Percentiles rank a stretch among this genome's conserved stretches.
Conservation (phyloP, 495 filamentous ascomycete genomes). For the Neurospora sp. region DNA sequence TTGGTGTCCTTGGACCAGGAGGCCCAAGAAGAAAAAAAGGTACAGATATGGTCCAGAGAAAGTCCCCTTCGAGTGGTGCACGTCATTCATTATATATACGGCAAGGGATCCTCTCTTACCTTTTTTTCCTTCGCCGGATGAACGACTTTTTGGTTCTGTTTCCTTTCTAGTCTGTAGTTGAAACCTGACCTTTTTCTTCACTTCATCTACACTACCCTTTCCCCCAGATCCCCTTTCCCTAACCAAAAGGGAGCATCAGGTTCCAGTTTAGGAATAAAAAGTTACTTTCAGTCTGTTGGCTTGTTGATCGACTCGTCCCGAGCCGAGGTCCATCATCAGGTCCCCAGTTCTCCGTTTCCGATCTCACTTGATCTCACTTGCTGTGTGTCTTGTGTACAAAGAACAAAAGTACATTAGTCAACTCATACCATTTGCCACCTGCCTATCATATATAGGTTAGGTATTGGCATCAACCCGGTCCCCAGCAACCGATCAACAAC, state of each 20-base stretch:
- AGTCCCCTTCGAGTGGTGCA: neutral
- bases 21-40: neutral
- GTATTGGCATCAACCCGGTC: neutral
- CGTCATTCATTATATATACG: neutral
- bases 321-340: neutral
- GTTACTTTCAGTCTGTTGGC: neutral
- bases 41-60: neutral
- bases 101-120: neutral
- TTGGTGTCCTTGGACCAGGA: neutral
- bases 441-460: neutral
- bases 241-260: neutral
- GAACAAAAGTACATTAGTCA: neutral
- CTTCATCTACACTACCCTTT: neutral
- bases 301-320: conserved; percentile 3
- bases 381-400: neutral
- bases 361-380: neutral
- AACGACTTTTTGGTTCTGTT: neutral
- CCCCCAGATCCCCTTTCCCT: neutral
- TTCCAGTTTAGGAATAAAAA: neutral
- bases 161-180: neutral
- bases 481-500: neutral
- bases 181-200: neutral
- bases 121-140: neutral
- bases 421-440: neutral
- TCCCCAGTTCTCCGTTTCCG: neutral